Base-by-base conservation (phyloP, 208 protist genomes). In the Wallacemonas rigidus region DNA sequence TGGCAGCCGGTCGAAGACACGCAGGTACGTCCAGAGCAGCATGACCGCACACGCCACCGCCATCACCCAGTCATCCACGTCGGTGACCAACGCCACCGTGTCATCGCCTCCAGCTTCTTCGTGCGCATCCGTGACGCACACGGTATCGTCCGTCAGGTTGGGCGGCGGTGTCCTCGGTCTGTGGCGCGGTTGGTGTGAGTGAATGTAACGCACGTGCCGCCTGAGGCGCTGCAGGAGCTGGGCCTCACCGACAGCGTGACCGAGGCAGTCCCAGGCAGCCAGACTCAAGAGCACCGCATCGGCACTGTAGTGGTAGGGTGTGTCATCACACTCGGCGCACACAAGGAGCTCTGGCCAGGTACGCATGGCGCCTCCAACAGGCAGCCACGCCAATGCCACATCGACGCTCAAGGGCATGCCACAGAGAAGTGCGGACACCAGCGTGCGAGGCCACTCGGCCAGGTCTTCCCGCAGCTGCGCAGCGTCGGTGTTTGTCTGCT, bases 251-350 rank as follows among this genome's bases (percentile, higher is more conserved):
- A 65, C 60, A 48, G 12, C 60, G n/a, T 4, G 2, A 3, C 7
- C 26, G 0, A 41, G 60, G 60, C 60, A 45, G 47, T 17, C 60
- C 60, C 60, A 65, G 41, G 60, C 60, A 7, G 60, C 43, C 0
- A 65, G 60, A 14, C 60, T 48, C 12, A 44, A 65, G 12, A 65
- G 60, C 3, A 65, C 15, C 7, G 40, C 40, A 6, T 65, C 60
- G 5, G 14, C 60, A 4, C 41, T n/a, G 40, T n/a, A 3, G 15
- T 15, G n/a, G 43, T 7, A 26, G 26, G 26, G 26, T 0, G 26
- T 26, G 26, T 0, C 26, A 26, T 41, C 14, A 8, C 43, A 57
- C 40, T 8, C 43, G 41, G 14, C 41, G 17, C 38, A 48, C 9
- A 3, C 60, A 17, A 65, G 6, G 15, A 65, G 60, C 38, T 65